These are phyloP conservation scores for Pinguiococcus pyrenoidosus DNA, from an alignment of 108 stramenopile genomes.

Conservation along the genomic window DNA sequence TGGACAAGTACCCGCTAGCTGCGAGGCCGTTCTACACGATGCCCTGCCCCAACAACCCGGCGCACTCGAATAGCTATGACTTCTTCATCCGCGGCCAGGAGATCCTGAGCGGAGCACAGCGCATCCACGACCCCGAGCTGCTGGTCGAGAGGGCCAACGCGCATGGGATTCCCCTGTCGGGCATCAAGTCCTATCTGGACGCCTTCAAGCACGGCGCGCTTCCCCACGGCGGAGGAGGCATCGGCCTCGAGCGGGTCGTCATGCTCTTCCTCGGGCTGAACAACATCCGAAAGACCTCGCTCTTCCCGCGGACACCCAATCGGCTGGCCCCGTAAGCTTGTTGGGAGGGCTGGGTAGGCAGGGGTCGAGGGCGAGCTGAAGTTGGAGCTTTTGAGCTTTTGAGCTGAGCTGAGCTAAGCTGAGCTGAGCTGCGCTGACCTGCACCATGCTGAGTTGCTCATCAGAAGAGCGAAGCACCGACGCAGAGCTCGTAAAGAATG, in stretches of 20 bases:
- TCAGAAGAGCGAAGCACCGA: too few species aligned
- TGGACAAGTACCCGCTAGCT: slow-evolving; percentile 96
- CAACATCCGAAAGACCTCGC: slow-evolving; percentile 88
- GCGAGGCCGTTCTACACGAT: slow-evolving; percentile 99
- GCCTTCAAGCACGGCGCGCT: slow-evolving; percentile 91
- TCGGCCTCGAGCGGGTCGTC: slow-evolving; percentile 96
- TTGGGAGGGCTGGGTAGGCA: too few species aligned
- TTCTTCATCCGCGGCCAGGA: slow-evolving; percentile 99
- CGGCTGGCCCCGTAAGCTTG: slow-evolving; percentile 85
- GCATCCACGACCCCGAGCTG: slow-evolving; percentile 87
- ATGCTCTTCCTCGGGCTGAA: slow-evolving; percentile 93
- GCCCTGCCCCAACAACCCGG: slow-evolving; percentile 68
- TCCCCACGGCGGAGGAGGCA: slow-evolving; percentile 94
- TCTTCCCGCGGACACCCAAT: slow-evolving; percentile 97
- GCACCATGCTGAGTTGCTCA: too few species aligned
- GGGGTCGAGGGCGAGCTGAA: too few species aligned
- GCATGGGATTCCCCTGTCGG: slow-evolving; percentile 68
- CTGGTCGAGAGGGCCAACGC: slow-evolving; percentile 73
- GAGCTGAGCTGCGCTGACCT: too few species aligned
- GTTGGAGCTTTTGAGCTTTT: too few species aligned
- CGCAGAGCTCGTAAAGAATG: too few species aligned
- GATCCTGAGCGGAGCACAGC: slow-evolving; percentile 96
- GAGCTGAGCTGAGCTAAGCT: too few species aligned
- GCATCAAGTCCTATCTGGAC: slow-evolving; percentile 76
- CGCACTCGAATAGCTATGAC: slow-evolving; percentile 72